These are phyloP conservation scores for Dactylonectria estremocensis DNA, from an alignment of 2,329 filamentous ascomycete genomes.

Conservation along the genomic window DNA sequence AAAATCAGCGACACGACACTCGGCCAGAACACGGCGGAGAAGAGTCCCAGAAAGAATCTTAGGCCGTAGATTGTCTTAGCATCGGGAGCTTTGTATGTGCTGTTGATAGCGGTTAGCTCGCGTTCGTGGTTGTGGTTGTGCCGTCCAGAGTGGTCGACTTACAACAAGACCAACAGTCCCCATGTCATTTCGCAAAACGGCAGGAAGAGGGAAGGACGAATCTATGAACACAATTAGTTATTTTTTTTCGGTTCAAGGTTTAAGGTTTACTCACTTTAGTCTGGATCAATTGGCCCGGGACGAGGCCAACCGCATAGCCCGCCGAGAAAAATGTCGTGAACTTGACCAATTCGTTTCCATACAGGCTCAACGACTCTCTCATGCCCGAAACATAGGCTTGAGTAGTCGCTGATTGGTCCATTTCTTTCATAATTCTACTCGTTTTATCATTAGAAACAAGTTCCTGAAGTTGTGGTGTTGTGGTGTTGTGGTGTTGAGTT, in stretches of 20 bases:
- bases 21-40: conserved; percentile 57
- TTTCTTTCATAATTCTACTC: conserved; percentile 51
- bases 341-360: conserved; percentile 70
- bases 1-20: conserved; percentile 58
- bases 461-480: not conserved
- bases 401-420: conserved; percentile 56
- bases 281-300: conserved; percentile 57
- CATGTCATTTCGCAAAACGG: conserved; percentile 56
- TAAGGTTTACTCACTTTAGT: conserved; percentile 44
- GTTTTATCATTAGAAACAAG: not conserved
- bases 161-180: conserved; percentile 49
- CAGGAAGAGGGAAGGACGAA: conserved; percentile 58
- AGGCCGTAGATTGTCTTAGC: conserved; percentile 56
- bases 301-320: conserved; percentile 69
- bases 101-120: conserved; percentile 18
- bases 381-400: conserved; percentile 58
- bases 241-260: fast-evolving
- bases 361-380: conserved; percentile 45
- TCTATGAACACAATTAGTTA: conserved; percentile 21
- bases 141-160: not conserved
- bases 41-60: conserved; percentile 61
- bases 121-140: too few relatives aligned
- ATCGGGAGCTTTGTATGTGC: conserved; percentile 53
- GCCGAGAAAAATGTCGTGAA: conserved; percentile 69
- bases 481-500: not conserved